These are phyloP conservation scores for Fimicolochytrium jonesii DNA, from an alignment of 192 early-diverging fungal species.

Conservation along the genomic window DNA sequence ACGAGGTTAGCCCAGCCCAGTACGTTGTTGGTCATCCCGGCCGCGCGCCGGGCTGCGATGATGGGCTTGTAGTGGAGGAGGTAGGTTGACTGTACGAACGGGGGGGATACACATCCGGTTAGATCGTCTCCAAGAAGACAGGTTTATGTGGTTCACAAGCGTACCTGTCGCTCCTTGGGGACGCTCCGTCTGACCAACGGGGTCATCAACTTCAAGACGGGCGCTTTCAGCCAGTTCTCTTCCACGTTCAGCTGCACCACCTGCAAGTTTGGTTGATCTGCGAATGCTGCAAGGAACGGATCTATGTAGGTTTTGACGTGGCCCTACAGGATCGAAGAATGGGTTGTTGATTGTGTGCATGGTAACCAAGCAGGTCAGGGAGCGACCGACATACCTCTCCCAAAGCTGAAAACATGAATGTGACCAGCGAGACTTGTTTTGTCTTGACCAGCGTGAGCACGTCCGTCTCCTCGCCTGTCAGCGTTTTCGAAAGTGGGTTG, in stretches of 20 bases:
- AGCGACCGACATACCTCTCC: constrained; percentile 42
- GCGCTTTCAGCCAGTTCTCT: constrained; percentile 38
- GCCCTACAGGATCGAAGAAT: background rate
- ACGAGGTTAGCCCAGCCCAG: constrained; percentile 52
- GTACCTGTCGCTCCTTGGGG: constrained; percentile 18
- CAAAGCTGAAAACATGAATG: constrained; percentile 39
- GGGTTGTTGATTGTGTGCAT: background rate
- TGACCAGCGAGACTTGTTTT: constrained; percentile 31
- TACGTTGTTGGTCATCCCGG: constrained; percentile 41
- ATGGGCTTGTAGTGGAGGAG: constrained; percentile 37
- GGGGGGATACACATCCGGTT: background rate
- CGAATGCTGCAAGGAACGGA: constrained; percentile 32
- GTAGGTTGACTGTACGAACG: constrained; percentile 23
- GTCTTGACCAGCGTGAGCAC: constrained; percentile 18
- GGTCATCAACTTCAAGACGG: constrained; percentile 26
- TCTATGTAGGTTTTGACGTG: constrained; percentile 28
- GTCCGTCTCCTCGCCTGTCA: constrained; percentile 30
- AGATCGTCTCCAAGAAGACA: too few relatives aligned
- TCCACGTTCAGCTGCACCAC: constrained; percentile 38
- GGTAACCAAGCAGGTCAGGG: too few relatives aligned
- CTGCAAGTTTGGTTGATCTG: constrained; percentile 1
- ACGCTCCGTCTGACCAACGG: constrained; percentile 32
- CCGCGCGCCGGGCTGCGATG: constrained; percentile 10
- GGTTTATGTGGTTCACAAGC: too few relatives aligned
- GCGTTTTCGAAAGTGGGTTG: constrained; percentile 24